These are phyloP conservation scores for Metschnikowia borealis DNA, from an alignment of 805 yeast species.

Conservation along the genomic window DNA sequence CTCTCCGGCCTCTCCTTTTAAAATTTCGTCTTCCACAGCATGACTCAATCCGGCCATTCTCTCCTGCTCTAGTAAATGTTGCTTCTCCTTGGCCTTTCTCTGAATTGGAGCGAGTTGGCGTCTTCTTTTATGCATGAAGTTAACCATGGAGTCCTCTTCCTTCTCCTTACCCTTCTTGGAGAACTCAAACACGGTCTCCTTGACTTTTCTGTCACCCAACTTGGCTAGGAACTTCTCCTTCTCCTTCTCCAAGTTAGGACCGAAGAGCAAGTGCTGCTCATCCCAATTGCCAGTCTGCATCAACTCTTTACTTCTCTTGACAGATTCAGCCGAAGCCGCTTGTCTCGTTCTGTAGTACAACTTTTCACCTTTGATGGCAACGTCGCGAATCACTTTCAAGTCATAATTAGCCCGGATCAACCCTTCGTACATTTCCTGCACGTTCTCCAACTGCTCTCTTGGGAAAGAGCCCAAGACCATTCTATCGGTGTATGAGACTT, in stretches of 20 bases:
- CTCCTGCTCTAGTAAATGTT: constrained; percentile 65
- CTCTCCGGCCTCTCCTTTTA: constrained; percentile 48
- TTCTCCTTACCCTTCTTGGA: constrained; percentile 45
- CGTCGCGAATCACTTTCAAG: constrained; percentile 57
- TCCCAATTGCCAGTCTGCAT: constrained; percentile 75
- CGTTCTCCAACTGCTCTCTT: constrained; percentile 61
- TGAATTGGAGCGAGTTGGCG: constrained; percentile 86
- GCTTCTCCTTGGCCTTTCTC: constrained; percentile 66
- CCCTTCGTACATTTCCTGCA: constrained; percentile 67
- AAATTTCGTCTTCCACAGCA: constrained; percentile 67
- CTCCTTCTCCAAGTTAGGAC: constrained; percentile 69
- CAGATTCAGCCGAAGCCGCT: constrained; percentile 82
- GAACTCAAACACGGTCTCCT: constrained; percentile 94
- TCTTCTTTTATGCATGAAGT: constrained; percentile 83
- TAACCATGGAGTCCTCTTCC: constrained; percentile 64
- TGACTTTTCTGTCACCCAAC: constrained; percentile 61
- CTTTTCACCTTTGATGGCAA: constrained; percentile 83
- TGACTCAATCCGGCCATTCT: constrained; percentile 72
- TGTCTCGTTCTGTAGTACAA: constrained; percentile 80
- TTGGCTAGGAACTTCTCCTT: constrained; percentile 68
- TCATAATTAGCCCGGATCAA: constrained; percentile 65
- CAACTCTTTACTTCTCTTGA: constrained; percentile 79
- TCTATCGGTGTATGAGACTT: constrained; percentile 65
- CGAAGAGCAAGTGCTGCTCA: constrained; percentile 76
- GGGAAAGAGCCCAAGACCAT: constrained; percentile 84